phyloP scores from a whole-genome alignment of 2,329 filamentous ascomycete species.

The Shiraia bambusicola region DNA sequence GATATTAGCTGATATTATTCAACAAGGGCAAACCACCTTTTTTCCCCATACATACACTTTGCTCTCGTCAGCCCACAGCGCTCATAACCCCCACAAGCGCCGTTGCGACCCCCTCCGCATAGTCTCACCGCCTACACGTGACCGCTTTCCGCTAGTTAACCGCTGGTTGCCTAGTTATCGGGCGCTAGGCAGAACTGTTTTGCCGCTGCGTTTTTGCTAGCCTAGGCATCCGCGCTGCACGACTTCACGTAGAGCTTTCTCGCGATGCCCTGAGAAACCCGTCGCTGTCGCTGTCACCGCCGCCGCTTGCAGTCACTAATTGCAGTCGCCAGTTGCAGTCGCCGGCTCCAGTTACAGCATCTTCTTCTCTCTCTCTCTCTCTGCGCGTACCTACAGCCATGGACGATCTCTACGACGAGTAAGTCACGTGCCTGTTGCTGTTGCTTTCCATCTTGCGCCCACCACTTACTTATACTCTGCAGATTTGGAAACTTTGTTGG shows the following conservation, averaged over 20 bases:
- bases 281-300: no score
- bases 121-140: constrained; percentile 26
- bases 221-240: no score
- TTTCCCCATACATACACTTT: constrained; percentile 3
- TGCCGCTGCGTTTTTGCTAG: constrained; percentile 25
- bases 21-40: constrained; percentile 18
- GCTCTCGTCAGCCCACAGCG: no score
- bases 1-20: constrained; percentile 1
- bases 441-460: no score
- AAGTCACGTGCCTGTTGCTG: constrained; percentile 15
- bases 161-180: no score
- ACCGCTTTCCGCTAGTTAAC: no score
- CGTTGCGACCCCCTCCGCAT: no score
- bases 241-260: no score
- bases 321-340: not conserved
- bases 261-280: no score
- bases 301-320: no score
- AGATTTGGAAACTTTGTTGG: constrained; percentile 99
- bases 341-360: constrained; percentile 2
- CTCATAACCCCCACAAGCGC: no score
- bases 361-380: no score
- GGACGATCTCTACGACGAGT: constrained; percentile 99
- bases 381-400: constrained; percentile 52
- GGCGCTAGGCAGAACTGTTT: constrained; percentile 17
- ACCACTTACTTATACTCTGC: not conserved